phyloP scores from a whole-genome alignment of 768 basidiomycete genomes.

The Suillus lakei region DNA sequence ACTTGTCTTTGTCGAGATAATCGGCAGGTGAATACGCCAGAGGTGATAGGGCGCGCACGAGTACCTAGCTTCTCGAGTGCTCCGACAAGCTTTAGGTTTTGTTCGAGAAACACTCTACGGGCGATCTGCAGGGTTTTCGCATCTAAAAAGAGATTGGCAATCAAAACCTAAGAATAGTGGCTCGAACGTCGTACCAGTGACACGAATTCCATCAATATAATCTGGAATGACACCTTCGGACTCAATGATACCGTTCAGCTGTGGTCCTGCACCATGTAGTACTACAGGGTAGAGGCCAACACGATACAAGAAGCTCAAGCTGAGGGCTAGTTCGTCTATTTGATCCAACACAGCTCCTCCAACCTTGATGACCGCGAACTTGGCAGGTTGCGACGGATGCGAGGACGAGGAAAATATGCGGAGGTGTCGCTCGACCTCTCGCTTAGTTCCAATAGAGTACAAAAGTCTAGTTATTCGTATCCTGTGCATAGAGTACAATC shows the following conservation, averaged over 20 bases:
- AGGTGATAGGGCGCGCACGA: conserved; percentile 96
- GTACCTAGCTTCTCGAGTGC: conserved; percentile 95
- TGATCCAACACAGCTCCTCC: conserved; percentile 95
- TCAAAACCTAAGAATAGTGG: conserved; percentile 2
- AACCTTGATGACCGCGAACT: conserved; percentile 97
- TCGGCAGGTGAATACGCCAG: conserved; percentile 97
- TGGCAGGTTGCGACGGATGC: conserved; percentile 86
- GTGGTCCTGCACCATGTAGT: conserved; percentile 95
- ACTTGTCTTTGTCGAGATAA: conserved; percentile 93
- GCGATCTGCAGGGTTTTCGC: conserved; percentile 94
- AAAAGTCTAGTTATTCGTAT: conserved; percentile 96
- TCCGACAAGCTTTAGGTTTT: conserved; percentile 93
- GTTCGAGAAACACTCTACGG: conserved; percentile 94
- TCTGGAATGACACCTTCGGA: conserved; percentile 92
- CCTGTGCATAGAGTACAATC: conserved; percentile 49
- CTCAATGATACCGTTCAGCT: conserved; percentile 93
- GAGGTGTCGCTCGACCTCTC: conserved; percentile 97
- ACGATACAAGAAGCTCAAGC: conserved; percentile 94
- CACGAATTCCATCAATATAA: conserved; percentile 96
- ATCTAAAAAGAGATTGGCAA: conserved; percentile 49
- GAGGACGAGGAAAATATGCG: conserved; percentile 97
- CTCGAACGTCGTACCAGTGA: conserved; percentile 71
- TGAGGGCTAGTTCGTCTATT: conserved; percentile 91
- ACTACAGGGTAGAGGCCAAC: conserved; percentile 98
- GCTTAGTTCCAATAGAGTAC: conserved; percentile 95